These are phyloP conservation scores for Cercospora brassicicola DNA, from an alignment of 2,329 filamentous ascomycete species.

Conservation along the genomic window DNA sequence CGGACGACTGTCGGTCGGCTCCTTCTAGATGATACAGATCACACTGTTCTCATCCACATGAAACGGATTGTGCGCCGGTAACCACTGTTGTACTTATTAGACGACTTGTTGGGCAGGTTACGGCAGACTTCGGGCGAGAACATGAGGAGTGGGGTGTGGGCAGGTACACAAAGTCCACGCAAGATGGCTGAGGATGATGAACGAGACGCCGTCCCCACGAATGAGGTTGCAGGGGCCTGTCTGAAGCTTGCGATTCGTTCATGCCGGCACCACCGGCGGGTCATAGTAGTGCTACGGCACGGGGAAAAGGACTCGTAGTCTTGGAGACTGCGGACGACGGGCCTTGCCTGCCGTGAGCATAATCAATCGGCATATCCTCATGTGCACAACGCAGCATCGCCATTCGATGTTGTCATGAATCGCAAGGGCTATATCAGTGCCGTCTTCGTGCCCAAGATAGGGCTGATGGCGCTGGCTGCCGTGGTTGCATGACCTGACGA, in stretches of 20 bases:
- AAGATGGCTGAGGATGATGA: conserved; percentile 16
- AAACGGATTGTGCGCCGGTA: background rate
- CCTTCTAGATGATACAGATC: conserved; percentile 23
- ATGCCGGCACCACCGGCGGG: conserved; percentile 7
- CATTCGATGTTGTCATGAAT: background rate
- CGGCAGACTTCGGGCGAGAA: conserved; percentile 14
- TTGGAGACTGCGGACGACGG: background rate
- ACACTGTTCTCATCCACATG: background rate
- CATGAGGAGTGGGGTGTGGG: conserved; percentile 19
- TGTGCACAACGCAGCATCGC: background rate
- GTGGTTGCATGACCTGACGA: background rate
- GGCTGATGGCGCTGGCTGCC: conserved; percentile 1
- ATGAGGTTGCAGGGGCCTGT: conserved; percentile 22
- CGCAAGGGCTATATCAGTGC: background rate
- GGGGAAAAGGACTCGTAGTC: conserved; percentile 17
- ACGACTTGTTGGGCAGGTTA: background rate
- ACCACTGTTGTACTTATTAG: background rate
- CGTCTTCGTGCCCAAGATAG: background rate
- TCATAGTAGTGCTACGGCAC: conserved; percentile 9
- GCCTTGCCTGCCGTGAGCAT: background rate
- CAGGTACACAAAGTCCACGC: background rate
- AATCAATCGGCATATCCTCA: background rate
- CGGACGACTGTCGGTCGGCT: conserved; percentile 8
- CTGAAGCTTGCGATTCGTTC: conserved; percentile 25
- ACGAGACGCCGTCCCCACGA: conserved; percentile 18